Evolutionary conservation across 2,329 filamentous ascomycete species (phyloP).

Genomic region (Clonostachys sp.): DNA sequence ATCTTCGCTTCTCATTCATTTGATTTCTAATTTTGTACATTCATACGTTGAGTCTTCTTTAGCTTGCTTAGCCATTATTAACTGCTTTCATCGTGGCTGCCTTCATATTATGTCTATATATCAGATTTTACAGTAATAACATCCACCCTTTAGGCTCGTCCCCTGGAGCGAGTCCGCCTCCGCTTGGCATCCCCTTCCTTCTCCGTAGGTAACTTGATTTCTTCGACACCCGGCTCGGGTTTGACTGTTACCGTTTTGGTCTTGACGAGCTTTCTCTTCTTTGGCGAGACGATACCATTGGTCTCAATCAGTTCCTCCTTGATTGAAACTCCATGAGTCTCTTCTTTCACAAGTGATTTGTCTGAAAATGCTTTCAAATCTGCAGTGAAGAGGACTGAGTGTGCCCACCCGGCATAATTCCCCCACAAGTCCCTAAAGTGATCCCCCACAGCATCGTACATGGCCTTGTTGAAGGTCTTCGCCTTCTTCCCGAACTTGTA

Average conservation of each 20-base stretch:
- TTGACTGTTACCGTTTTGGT: slow-evolving; percentile 12
- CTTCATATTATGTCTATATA: too few relatives aligned
- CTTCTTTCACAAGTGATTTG: slow-evolving; percentile 26
- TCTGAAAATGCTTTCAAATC: slow-evolving; percentile 84
- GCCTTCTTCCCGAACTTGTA: slow-evolving; percentile 85
- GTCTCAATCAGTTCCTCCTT: background rate
- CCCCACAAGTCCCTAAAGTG: slow-evolving; percentile 91
- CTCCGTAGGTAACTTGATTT: slow-evolving; percentile 5
- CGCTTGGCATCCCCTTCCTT: slow-evolving; percentile 18
- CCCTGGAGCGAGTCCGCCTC: slow-evolving; percentile 12
- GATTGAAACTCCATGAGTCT: background rate
- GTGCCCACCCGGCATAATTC: slow-evolving; percentile 91
- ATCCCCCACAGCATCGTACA: slow-evolving; percentile 86
- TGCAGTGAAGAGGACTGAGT: slow-evolving; percentile 93
- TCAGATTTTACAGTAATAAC: too few relatives aligned
- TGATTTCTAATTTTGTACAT: background rate
- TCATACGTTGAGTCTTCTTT: too few relatives aligned
- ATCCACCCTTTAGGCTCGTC: background rate
- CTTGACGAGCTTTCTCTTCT: slow-evolving; percentile 19
- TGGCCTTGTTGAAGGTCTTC: slow-evolving; percentile 81
- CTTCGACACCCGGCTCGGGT: slow-evolving; percentile 12
- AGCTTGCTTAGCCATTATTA: too few relatives aligned
- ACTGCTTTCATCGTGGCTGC: too few relatives aligned
- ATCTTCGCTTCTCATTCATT: background rate
- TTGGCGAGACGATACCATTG: slow-evolving; percentile 5